phyloP scores from a whole-genome alignment of 2,329 filamentous ascomycete species.

The Fusarium metavorans region DNA sequence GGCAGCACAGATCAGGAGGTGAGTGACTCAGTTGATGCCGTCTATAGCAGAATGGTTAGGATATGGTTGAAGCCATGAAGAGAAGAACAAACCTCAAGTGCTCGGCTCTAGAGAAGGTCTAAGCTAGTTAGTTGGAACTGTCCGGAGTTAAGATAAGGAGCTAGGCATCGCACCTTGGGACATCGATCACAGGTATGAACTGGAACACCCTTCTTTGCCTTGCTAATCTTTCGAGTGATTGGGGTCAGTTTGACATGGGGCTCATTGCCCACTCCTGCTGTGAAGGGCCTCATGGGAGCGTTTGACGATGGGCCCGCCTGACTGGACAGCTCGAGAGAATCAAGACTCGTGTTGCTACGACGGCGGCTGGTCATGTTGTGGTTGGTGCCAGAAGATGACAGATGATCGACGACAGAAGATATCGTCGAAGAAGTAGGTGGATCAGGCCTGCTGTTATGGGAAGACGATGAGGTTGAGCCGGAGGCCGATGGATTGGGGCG shows the following conservation, averaged over 20 bases:
- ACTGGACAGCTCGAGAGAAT: constrained; percentile 60
- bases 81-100: constrained; percentile 65
- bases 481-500: constrained; percentile 50
- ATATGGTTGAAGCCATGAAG: not conserved
- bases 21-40: constrained; percentile 72
- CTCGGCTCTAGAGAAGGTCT: constrained; percentile 74
- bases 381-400: constrained; percentile 44
- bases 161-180: constrained; percentile 57
- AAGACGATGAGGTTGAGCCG: constrained; percentile 46
- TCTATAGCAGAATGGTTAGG: constrained; percentile 53
- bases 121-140: not conserved
- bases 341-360: constrained; percentile 60
- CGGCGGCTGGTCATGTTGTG: constrained; percentile 49
- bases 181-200: constrained; percentile 68
- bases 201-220: constrained; percentile 70
- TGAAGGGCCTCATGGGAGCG: constrained; percentile 56
- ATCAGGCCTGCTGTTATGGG: constrained; percentile 51
- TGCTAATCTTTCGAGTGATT: constrained; percentile 67
- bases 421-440: constrained; percentile 47
- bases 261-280: constrained; percentile 50
- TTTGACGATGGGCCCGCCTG: constrained; percentile 45
- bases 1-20: constrained; percentile 64
- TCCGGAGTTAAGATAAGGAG: not conserved
- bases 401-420: constrained; percentile 40
- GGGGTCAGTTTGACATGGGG: constrained; percentile 65